phyloP scores from a whole-genome alignment of 768 basidiomycete species.

The Mycena filopes region DNA sequence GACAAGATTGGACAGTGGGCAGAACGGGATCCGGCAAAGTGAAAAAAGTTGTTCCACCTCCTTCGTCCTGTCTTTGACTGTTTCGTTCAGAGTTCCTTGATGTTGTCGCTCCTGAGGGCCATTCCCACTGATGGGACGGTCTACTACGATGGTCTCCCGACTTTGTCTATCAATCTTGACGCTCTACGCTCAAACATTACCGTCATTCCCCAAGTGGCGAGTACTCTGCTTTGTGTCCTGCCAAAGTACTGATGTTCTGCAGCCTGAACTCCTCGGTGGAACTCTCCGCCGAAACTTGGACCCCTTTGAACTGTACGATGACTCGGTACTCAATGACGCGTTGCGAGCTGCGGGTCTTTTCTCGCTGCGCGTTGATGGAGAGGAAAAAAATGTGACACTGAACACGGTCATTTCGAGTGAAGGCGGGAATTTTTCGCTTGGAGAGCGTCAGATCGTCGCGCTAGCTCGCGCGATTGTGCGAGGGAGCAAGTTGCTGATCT shows the following conservation, averaged over 20 bases:
- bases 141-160: slow-evolving; percentile 60
- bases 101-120: slow-evolving; percentile 63
- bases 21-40: slow-evolving; percentile 70
- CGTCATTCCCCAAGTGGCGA: slow-evolving; percentile 67
- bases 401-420: slow-evolving; percentile 57
- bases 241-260: slow-evolving; percentile 21
- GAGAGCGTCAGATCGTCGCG: slow-evolving; percentile 69
- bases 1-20: slow-evolving; percentile 51
- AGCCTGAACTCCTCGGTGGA: slow-evolving; percentile 65
- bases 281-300: slow-evolving; percentile 70
- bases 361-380: slow-evolving; percentile 46
- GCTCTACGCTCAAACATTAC: slow-evolving; percentile 64
- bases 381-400: slow-evolving; percentile 51
- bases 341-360: slow-evolving; percentile 60
- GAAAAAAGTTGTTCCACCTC: slow-evolving; percentile 14
- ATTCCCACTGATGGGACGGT: slow-evolving; percentile 65
- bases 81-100: slow-evolving; percentile 62
- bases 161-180: slow-evolving; percentile 60
- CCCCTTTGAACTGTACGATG: slow-evolving; percentile 66
- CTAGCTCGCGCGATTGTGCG: slow-evolving; percentile 69
- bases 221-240: slow-evolving; percentile 25
- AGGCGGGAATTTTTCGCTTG: slow-evolving; percentile 62
- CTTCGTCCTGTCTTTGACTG: too few species aligned
- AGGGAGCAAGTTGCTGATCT: slow-evolving; percentile 64
- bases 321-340: slow-evolving; percentile 60